Evolutionary conservation across 2,329 filamentous ascomycete genomes (phyloP).

Genomic region (Paecilomyces niveus): DNA sequence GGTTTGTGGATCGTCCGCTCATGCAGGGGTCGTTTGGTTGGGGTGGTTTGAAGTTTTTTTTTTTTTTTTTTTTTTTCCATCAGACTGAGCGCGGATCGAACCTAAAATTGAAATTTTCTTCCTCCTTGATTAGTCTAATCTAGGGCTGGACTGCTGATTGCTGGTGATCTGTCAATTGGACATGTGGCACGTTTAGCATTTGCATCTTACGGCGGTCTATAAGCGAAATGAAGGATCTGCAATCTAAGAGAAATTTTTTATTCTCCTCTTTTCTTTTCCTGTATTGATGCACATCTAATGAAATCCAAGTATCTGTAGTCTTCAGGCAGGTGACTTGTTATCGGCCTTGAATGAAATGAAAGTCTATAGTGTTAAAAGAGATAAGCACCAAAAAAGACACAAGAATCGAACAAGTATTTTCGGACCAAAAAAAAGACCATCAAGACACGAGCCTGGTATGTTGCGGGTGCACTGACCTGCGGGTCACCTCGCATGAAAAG

Average conservation of each 20-base stretch:
- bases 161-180: too few relatives aligned
- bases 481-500: slow-evolving; percentile 12
- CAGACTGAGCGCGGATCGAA: background rate
- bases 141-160: too few relatives aligned
- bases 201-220: too few relatives aligned
- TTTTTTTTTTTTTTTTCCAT: background rate
- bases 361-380: slow-evolving; percentile 20
- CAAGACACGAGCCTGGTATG: slow-evolving; percentile 8
- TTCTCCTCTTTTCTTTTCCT: background rate
- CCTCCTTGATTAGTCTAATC: too few relatives aligned
- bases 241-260: background rate
- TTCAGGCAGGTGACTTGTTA: background rate
- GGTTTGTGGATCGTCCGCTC: background rate
- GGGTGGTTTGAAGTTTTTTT: too few relatives aligned
- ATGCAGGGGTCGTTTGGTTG: background rate
- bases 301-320: background rate
- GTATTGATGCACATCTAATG: background rate
- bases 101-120: background rate
- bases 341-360: slow-evolving; percentile 11
- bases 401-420: slow-evolving; percentile 8
- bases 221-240: background rate
- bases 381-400: slow-evolving; percentile 8
- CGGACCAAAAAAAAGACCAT: slow-evolving; percentile 5
- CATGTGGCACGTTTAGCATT: too few relatives aligned
- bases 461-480: slow-evolving; percentile 9